phyloP scores from a whole-genome alignment of 208 protist species.

The Endotrypanum monterogeii region DNA sequence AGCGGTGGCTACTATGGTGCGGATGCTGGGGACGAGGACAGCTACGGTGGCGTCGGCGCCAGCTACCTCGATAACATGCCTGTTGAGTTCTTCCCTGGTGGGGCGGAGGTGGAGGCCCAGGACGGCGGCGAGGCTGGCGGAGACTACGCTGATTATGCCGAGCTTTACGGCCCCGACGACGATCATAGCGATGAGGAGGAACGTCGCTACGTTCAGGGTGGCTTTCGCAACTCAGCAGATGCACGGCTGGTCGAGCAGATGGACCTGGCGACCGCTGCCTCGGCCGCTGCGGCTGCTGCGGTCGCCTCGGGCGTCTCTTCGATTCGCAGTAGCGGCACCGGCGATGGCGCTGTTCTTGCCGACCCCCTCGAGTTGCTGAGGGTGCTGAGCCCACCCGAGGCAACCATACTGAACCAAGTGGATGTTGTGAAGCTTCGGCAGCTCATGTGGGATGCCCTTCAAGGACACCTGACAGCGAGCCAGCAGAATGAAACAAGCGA shows the following conservation, averaged over 20 bases:
- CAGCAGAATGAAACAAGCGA: constrained; percentile 18
- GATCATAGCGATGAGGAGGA: constrained; percentile 35
- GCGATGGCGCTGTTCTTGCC: not conserved
- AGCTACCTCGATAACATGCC: constrained; percentile 55
- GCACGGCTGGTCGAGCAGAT: constrained; percentile 51
- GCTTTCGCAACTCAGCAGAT: constrained; percentile 29
- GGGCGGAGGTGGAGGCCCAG: constrained; percentile 56
- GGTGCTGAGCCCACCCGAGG: constrained; percentile 65
- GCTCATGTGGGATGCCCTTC: constrained; percentile 78
- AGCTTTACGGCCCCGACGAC: constrained; percentile 40
- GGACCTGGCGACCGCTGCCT: constrained; percentile 29
- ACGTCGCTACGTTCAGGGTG: constrained; percentile 31
- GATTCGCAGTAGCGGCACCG: constrained; percentile 20
- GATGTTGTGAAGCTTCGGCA: constrained; percentile 81
- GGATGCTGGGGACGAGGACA: constrained; percentile 7
- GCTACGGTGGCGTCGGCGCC: not conserved
- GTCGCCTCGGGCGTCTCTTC: constrained; percentile 16
- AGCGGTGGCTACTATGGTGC: not conserved
- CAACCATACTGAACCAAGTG: constrained; percentile 77
- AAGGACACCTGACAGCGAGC: constrained; percentile 36
- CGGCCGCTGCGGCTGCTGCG: constrained; percentile 17
- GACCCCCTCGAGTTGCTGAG: constrained; percentile 44
- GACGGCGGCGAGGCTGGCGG: constrained; percentile 57
- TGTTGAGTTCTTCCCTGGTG: constrained; percentile 78
- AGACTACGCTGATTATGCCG: constrained; percentile 40